Conservation (phyloP, 2,329 filamentous ascomycete species). For the Neurospora sp. region DNA sequence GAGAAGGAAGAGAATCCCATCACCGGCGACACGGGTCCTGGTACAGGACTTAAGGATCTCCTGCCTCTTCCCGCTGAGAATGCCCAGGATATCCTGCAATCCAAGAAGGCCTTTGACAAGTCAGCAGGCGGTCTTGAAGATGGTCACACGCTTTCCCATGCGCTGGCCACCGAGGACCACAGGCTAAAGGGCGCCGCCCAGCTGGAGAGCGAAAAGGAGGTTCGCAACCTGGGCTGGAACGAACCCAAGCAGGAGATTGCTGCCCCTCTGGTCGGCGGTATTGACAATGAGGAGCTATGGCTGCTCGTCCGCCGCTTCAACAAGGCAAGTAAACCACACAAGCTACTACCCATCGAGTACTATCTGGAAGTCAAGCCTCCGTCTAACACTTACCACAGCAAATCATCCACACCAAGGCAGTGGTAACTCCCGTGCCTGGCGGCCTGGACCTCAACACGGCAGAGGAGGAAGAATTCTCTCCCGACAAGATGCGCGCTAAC, state of each 20-base stretch:
- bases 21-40: conserved; percentile 13
- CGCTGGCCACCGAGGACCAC: conserved; percentile 31
- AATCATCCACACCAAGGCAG: conserved; percentile 58
- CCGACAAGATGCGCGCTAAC: conserved; percentile 70
- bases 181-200: conserved; percentile 37
- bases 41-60: conserved; percentile 21
- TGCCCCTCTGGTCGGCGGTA: conserved; percentile 52
- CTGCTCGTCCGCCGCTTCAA: conserved; percentile 63
- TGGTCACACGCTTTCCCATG: conserved; percentile 30
- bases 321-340: conserved; percentile 37
- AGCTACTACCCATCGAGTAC: conserved; percentile 1
- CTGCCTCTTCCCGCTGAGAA: conserved; percentile 25
- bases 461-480: conserved; percentile 75
- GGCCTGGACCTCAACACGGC: conserved; percentile 71
- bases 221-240: conserved; percentile 62
- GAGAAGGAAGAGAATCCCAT: conserved; percentile 6
- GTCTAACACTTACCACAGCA: conserved; percentile 28
- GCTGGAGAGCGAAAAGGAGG: conserved; percentile 41
- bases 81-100: conserved; percentile 13
- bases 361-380: neutral
- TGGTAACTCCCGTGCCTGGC: conserved; percentile 47
- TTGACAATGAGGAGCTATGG: conserved; percentile 66
- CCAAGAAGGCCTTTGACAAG: neutral
- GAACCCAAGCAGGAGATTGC: conserved; percentile 45
- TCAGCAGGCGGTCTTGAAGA: conserved; percentile 17